Conservation (phyloP, 495 filamentous ascomycete genomes). For the Lindgomyces ingoldianus region DNA sequence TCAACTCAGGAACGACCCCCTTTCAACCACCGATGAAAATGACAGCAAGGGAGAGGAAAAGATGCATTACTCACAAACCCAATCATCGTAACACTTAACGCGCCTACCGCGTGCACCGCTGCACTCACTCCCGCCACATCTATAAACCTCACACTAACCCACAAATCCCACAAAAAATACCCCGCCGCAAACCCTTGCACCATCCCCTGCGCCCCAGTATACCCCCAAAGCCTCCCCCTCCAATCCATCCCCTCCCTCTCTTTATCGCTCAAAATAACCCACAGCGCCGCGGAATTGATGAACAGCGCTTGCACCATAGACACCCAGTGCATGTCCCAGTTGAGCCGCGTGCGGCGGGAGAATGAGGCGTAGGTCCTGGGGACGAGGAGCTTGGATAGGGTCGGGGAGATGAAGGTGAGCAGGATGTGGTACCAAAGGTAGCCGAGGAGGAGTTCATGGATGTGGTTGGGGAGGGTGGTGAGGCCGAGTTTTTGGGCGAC, state of each 20-base stretch:
- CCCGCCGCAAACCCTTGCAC: constrained; percentile 31
- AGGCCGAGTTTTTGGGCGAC: constrained; percentile 16
- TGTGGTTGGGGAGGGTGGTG: constrained; percentile 25
- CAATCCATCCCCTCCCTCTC: constrained; percentile 26
- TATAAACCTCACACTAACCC: constrained; percentile 16
- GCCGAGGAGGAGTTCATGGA: constrained; percentile 29
- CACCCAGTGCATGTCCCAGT: constrained; percentile 36
- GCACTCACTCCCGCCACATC: constrained; percentile 10
- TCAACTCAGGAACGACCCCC: too few species aligned
- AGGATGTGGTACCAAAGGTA: constrained; percentile 30
- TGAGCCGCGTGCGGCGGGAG: constrained; percentile 23
- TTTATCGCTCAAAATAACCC: constrained; percentile 21
- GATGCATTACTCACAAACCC: constrained; percentile 13
- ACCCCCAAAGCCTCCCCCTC: constrained; percentile 29
- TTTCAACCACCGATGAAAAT: neutral
- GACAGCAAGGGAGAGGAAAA: neutral
- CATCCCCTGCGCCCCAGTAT: constrained; percentile 25
- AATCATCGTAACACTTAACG: constrained; percentile 23
- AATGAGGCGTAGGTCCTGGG: constrained; percentile 22
- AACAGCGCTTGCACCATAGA: constrained; percentile 29
- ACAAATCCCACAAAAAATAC: constrained; percentile 36
- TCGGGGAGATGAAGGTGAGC: constrained; percentile 19
- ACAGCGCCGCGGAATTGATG: constrained; percentile 24
- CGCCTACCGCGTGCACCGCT: constrained; percentile 29
- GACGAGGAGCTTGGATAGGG: constrained; percentile 12